Conservation (phyloP, 495 filamentous ascomycete genomes). For the Chaetomium cochliodes region DNA sequence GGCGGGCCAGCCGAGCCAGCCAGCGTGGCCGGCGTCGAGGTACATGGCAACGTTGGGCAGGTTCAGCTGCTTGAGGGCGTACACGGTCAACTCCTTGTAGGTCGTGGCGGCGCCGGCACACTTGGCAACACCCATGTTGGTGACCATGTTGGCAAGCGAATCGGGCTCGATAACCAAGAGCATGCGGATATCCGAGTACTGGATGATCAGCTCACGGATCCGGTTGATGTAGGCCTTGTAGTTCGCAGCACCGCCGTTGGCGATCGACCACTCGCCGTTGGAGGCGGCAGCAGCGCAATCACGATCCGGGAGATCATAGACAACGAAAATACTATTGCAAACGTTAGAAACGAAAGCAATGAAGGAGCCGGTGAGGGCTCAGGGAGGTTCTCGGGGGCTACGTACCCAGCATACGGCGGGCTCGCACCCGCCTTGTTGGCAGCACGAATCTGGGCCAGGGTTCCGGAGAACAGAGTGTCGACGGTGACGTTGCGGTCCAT, state of each 20-base stretch:
- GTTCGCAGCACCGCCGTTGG: conserved; percentile 52
- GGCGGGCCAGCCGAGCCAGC: conserved; percentile 80
- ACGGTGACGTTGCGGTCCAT: conserved; percentile 61
- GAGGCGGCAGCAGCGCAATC: conserved; percentile 75
- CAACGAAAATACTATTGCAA: conserved; percentile 49
- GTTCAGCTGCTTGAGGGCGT: conserved; percentile 68
- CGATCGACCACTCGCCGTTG: conserved; percentile 70
- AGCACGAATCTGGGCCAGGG: conserved; percentile 55
- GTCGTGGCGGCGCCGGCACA: conserved; percentile 60
- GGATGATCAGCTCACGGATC: conserved; percentile 56
- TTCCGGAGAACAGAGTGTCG: conserved; percentile 52
- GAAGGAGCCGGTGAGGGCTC: no score
- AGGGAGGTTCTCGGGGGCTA: no score
- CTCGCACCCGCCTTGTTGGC: conserved; percentile 55
- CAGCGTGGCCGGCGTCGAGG: conserved; percentile 75
- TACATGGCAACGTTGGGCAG: conserved; percentile 80
- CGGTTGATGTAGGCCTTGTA: conserved; percentile 75
- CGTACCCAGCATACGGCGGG: conserved; percentile 34
- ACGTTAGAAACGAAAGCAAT: no score
- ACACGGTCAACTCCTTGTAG: conserved; percentile 67
- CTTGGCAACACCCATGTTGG: conserved; percentile 64
- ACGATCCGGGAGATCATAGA: conserved; percentile 75
- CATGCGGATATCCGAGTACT: conserved; percentile 54
- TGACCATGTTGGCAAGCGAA: conserved; percentile 76
- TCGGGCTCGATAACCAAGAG: conserved; percentile 69